These are phyloP conservation scores for Arthrobotrys megalospora DNA, from an alignment of 2,329 filamentous ascomycete species.

Conservation along the genomic window DNA sequence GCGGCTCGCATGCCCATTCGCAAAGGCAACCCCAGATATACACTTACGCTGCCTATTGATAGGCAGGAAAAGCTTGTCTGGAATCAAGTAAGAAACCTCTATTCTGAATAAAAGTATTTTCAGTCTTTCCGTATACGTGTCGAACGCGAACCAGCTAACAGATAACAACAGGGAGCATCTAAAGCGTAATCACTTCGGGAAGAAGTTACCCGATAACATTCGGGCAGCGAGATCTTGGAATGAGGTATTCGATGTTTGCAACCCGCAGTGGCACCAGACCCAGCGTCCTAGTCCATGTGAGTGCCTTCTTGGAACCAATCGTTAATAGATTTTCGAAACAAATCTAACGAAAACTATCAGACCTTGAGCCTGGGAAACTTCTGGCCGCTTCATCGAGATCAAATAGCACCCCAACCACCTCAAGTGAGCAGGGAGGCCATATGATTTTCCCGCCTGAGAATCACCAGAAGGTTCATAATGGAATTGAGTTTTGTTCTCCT, in stretches of 20 bases:
- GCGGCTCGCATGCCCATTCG: conserved; percentile 33
- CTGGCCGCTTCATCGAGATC: not conserved
- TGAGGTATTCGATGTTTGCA: conserved; percentile 26
- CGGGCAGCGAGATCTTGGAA: conserved; percentile 23
- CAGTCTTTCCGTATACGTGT: too few relatives aligned
- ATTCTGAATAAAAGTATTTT: not conserved
- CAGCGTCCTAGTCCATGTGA: conserved; percentile 4
- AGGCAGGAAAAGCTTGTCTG: conserved; percentile 32
- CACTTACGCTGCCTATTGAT: conserved; percentile 8
- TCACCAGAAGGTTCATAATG: not conserved
- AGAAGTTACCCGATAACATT: not conserved
- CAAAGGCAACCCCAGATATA: conserved; percentile 5
- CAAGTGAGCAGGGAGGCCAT: not conserved
- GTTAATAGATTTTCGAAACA: not conserved
- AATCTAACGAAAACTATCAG: not conserved
- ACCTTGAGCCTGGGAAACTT: not conserved
- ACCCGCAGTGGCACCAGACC: conserved; percentile 1
- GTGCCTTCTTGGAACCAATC: not conserved
- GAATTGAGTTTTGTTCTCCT: not conserved
- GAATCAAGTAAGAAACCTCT: conserved; percentile 35
- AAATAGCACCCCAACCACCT: not conserved
- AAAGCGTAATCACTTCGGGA: conserved; percentile 33
- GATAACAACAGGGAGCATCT: conserved; percentile 31
- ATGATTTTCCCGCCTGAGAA: not conserved
- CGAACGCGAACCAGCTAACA: not conserved